phyloP scores from a whole-genome alignment of 129 eudicot genomes.

The Lactuca saligna region DNA sequence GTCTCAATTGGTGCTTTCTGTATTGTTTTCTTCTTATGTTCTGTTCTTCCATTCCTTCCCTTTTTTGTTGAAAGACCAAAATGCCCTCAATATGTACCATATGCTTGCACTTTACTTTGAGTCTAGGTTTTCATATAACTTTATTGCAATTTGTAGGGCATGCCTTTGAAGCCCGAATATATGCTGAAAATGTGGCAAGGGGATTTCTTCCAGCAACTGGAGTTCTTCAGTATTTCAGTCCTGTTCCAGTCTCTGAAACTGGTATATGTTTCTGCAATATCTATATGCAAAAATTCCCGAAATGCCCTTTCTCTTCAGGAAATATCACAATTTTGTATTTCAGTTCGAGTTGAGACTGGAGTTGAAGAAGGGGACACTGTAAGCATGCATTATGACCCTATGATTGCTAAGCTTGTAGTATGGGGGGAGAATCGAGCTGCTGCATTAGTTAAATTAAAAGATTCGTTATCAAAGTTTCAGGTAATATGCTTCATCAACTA shows the following conservation, averaged over 20 bases:
- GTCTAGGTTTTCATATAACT: not conserved
- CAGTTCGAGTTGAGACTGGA: slow-evolving; percentile 96
- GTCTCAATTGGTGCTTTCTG: slow-evolving; percentile 45
- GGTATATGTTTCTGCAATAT: slow-evolving; percentile 40
- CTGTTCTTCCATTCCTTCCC: not conserved
- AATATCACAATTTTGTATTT: slow-evolving; percentile 14
- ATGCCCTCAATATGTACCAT: not conserved
- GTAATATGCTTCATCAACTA: slow-evolving; percentile 28
- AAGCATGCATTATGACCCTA: slow-evolving; percentile 99
- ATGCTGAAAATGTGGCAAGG: slow-evolving; percentile 95
- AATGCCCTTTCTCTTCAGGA: not conserved
- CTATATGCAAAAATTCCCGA: not conserved
- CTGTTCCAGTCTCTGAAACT: slow-evolving; percentile 69
- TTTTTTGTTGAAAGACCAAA: not conserved
- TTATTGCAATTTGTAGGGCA: slow-evolving; percentile 65
- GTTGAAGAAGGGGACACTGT: slow-evolving; percentile 94
- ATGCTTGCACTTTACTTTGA: not conserved
- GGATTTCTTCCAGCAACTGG: slow-evolving; percentile 99
- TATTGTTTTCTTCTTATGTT: slow-evolving; percentile 3
- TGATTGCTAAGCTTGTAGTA: slow-evolving; percentile 98
- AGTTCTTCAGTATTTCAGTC: slow-evolving; percentile 83
- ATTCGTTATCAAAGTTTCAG: slow-evolving; percentile 88
- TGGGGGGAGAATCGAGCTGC: slow-evolving; percentile 86
- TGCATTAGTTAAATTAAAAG: slow-evolving; percentile 85
- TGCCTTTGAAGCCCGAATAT: slow-evolving; percentile 98